These are phyloP conservation scores for Tetraselmis striata DNA, from an alignment of 139 green algal genomes.

Conservation along the genomic window DNA sequence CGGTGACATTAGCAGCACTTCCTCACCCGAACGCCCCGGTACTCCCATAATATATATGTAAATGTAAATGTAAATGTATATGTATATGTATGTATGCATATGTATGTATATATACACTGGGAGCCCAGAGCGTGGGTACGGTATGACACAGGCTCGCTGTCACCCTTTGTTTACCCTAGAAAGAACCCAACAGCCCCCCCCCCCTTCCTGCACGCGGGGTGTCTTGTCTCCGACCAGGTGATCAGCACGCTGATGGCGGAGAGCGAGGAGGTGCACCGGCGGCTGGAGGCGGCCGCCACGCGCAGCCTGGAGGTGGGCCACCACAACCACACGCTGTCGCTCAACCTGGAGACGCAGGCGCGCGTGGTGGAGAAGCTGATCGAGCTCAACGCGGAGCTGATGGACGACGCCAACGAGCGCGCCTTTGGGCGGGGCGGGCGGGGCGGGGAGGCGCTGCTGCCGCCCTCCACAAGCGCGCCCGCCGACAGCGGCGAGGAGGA, in stretches of 20 bases:
- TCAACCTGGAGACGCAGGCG: constrained; percentile 26
- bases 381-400: constrained; percentile 30
- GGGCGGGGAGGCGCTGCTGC: background rate
- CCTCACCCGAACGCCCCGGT: no score
- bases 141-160: no score
- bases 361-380: constrained; percentile 29
- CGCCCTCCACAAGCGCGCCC: background rate
- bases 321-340: constrained; percentile 18
- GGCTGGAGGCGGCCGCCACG: background rate
- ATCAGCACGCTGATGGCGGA: constrained; percentile 23
- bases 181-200: no score
- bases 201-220: no score
- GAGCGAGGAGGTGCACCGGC: constrained; percentile 7
- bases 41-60: no score
- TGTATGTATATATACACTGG: no score
- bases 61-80: no score
- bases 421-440: background rate
- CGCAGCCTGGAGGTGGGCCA: background rate
- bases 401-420: constrained; percentile 15
- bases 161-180: no score
- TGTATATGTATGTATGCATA: no score
- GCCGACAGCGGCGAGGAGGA: background rate
- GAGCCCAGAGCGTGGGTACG: no score
- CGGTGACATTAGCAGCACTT: no score
- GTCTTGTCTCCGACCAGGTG: no score